Evolutionary conservation across 371 early-diverging fungal genomes (phyloP), one percentile per base, ranked within the genome.

Genomic region (Circinella umbellata): DNA sequence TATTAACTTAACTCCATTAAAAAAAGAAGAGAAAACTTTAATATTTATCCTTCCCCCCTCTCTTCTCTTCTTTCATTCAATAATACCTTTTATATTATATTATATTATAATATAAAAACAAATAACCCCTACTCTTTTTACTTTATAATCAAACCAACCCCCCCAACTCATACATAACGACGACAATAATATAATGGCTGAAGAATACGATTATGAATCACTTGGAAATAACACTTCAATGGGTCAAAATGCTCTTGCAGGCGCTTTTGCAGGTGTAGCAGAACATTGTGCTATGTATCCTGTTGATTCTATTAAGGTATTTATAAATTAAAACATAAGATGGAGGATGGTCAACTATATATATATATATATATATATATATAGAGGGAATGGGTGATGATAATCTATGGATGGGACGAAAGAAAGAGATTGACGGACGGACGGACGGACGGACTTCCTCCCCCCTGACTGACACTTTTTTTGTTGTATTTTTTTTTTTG

Each of bases 271-370:
- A 34, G 99, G 99, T 70, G 96, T 98, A 71, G 93, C 95, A 48
- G 99, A 98, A 78, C 99, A 98, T 76, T 89, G 93, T 61, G 89
- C 96, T 66, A 95, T 96, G 93, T 97, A 93, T 83, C 99, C 99
- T 11, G 84, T 98, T 48, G 99, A 98, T 74, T 89, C 90, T 70
- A 92, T 97, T 76, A 98, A 98, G 92, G 95, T 93, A 85, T 42
- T 11, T 42, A 42, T 42, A 6, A 42, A 42, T 42, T 42, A 42
- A 42, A 42, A 42, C 6, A 42, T 6, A 11, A 42, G 42, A 42
- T 6, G 11, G 11, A 42, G 42, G 42, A 42, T 11, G 11, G 42
- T 42, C 42, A 42, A 11, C 0, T 27, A n/a, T n/a, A n/a, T n/a
- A n/a, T n/a, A n/a, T n/a, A n/a, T n/a, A 72, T 11, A n/a, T 49